Evolutionary conservation across 2,329 filamentous ascomycete species (phyloP), one percentile per base, ranked within the genome.

Genomic region (Aplosporella prunicola): DNA sequence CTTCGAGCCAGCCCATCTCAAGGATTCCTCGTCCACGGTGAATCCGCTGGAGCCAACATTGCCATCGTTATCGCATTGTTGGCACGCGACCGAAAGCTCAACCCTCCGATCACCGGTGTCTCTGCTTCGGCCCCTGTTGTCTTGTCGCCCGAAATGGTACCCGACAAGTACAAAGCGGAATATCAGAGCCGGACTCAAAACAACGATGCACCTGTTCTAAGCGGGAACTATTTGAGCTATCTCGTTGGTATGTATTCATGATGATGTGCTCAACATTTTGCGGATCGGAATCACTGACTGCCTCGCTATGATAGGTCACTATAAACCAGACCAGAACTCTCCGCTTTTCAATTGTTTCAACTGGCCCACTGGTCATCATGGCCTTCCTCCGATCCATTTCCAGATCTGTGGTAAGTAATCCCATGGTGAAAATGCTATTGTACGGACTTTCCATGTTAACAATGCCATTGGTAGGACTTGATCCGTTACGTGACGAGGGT

Each of bases 401-500:
- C 68, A 72, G 46, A 56, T 72, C 0, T 63, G 60, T 42, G 71
- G 70, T 9, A 46, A 42, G 20, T 46, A 35, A 6, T 9, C 15
- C 18, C 14, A 30, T 18, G n/a, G n/a, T 4, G 15, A 9, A 9
- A 8, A 11, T 2, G 20, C 5, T 10, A 5, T 9, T 5, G 4
- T 11, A 3, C 0, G 8, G 6, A 18, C 23, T 23, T 9, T 16
- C 17, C 3, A 5, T 29, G 9, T 9, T 9, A 7, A 20, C 10
- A 9, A 10, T 24, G 8, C 8, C 14, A 20, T 15, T 6, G 6
- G 7, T 7, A 38, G 35, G 37, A 5, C 42, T 67, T 41, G 72
- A 75, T 47, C 64, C 64, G 0, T 43, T 70, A 3, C 52, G 72
- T 4, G 72, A 76, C 41, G 71, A 74, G 37, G 67, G 56, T 0